Evolutionary conservation across 2,329 filamentous ascomycete species (phyloP).

Genomic region (Cytospora schulzeri): DNA sequence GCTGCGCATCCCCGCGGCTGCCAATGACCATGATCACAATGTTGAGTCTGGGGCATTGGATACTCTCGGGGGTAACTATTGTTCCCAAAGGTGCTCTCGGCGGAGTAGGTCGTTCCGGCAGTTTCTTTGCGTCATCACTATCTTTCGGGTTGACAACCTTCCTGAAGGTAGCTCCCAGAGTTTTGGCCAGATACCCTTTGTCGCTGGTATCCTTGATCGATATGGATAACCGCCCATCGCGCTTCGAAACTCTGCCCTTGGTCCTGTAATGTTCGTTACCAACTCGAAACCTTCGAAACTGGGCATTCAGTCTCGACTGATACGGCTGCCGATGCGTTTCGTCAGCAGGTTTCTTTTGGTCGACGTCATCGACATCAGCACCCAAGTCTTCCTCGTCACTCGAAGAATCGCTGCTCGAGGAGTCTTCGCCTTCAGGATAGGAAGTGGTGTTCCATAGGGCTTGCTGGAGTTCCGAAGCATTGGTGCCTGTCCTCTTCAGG

Average conservation of each 20-base stretch:
- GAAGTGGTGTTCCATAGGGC: constrained; percentile 31
- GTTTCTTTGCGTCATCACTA: constrained; percentile 34
- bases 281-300: constrained; percentile 59
- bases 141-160: constrained; percentile 50
- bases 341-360: constrained; percentile 10
- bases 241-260: constrained; percentile 65
- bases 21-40: constrained; percentile 86
- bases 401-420: constrained; percentile 32
- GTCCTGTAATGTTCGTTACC: constrained; percentile 67
- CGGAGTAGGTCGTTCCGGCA: constrained; percentile 22
- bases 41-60: constrained; percentile 60
- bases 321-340: constrained; percentile 5
- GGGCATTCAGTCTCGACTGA: constrained; percentile 28
- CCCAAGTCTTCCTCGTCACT: constrained; percentile 32
- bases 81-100: constrained; percentile 33
- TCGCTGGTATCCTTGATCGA: constrained; percentile 71
- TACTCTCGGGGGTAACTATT: constrained; percentile 33
- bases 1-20: constrained; percentile 77
- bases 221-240: constrained; percentile 71
- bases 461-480: constrained; percentile 35
- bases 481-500: constrained; percentile 34
- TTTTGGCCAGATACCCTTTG: constrained; percentile 73
- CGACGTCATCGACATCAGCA: constrained; percentile 9
- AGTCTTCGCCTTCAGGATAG: constrained; percentile 27
- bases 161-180: constrained; percentile 65